Evolutionary conservation across 2,329 filamentous ascomycete genomes (phyloP), one percentile per base, ranked within the genome.

Genomic region (Byssothecium circinans): DNA sequence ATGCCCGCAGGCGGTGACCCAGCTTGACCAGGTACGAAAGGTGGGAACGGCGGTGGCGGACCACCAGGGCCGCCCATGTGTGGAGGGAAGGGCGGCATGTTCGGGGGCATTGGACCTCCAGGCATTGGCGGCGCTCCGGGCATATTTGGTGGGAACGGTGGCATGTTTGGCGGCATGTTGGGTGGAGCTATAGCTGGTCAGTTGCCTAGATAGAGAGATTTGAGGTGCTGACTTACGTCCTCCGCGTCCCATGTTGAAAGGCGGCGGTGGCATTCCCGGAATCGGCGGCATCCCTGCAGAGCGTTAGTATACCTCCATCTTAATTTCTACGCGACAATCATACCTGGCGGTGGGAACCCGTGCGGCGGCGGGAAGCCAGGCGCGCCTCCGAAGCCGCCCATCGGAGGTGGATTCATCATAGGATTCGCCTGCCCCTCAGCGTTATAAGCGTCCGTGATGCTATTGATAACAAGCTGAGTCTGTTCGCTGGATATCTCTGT

Each of bases 401-500:
- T 54, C n/a, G 58, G 62, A 17, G 54, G 56, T 36, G 69, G 68
- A 40, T 92, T 83, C 84, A 94, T 90, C 84, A 94, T 90, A 42
- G 88, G 91, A 72, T 95, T 96, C 52, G 84, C 84, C 72, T 96
- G 91, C 64, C 94, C 94, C 76, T 95, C 94, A 60, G 90, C 91
- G 56, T 89, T 89, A 76, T 99, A 97, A 32, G 91, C 96, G 35
- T 86, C 89, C 34, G 94, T 97, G 74, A 99, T 99, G 62, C 88
- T 92, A 77, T 99, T 94, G 70, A 99, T 99, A 62, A 99, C 94
- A 41, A 88, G 94, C 75, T 99, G 94, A 50, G 94, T 92, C 77
- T 97, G 96, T 76, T 97, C 94, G 74, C 96, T 92, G 39, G 92
- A 94, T 71, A 99, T 97, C 78, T 97, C 89, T 92, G 29, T 29